Evolutionary conservation across 495 filamentous ascomycete species (phyloP).

Genomic region (Hypomontagnella monticulosa): DNA sequence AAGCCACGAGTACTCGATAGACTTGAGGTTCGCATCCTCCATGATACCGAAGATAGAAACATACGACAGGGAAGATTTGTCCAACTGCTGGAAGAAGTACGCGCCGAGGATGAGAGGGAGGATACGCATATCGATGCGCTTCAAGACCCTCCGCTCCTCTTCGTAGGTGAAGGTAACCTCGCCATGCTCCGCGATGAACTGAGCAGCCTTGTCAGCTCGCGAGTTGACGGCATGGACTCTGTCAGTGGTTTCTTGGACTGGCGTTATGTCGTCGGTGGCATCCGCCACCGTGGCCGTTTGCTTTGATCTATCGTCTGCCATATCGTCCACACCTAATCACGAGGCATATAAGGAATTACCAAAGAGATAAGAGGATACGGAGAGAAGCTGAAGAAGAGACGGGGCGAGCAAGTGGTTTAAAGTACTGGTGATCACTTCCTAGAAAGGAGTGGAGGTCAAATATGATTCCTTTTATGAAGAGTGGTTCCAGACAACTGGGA

Average conservation of each 20-base stretch:
- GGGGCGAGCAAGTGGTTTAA: not conserved
- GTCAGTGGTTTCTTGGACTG: conserved; percentile 34
- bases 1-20: conserved; percentile 60
- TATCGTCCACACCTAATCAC: conserved; percentile 5
- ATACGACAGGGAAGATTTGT: conserved; percentile 62
- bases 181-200: conserved; percentile 53
- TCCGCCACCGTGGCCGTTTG: conserved; percentile 15
- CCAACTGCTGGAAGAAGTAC: conserved; percentile 65
- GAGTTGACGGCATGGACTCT: conserved; percentile 33
- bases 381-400: not conserved
- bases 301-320: conserved; percentile 26
- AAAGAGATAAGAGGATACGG: not conserved
- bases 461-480: conserved; percentile 26
- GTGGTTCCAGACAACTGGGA: conserved; percentile 35
- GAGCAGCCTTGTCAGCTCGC: conserved; percentile 50
- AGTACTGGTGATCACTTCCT: not conserved
- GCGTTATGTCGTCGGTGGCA: conserved; percentile 42
- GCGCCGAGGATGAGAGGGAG: conserved; percentile 60
- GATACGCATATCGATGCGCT: conserved; percentile 59
- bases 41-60: conserved; percentile 66
- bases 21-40: conserved; percentile 58
- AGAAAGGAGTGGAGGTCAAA: conserved; percentile 2
- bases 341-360: not conserved
- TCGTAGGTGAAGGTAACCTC: conserved; percentile 51
- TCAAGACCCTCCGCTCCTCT: conserved; percentile 51